Percentiles rank a stretch among this genome's conserved stretches.
These are phyloP conservation scores for Chaetomium sp. DNA, from an alignment of 2,329 filamentous ascomycete species.

Conservation along the genomic window DNA sequence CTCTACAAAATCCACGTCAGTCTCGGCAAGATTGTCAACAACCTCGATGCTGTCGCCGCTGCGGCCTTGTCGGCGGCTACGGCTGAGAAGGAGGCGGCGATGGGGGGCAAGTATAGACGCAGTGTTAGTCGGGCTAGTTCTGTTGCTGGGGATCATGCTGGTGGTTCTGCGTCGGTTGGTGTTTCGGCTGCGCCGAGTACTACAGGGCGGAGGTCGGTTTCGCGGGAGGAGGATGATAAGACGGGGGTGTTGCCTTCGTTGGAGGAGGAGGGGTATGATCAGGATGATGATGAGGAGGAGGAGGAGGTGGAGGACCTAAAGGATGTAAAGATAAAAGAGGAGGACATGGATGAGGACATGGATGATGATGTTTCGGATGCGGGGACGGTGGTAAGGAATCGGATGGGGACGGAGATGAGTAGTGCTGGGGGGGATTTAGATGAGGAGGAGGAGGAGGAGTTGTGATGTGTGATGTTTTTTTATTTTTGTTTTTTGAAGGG, in stretches of 20 bases:
- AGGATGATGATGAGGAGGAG: conserved; percentile 34
- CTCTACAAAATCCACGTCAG: conserved; percentile 63
- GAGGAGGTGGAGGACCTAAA: conserved; percentile 34
- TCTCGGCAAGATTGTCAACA: conserved; percentile 61
- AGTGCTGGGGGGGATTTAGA: conserved; percentile 36
- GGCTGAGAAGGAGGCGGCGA: not conserved
- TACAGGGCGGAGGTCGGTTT: no score
- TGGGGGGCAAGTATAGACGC: conserved; percentile 23
- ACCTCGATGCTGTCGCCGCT: conserved; percentile 39
- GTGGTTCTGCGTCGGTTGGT: no score
- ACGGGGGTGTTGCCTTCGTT: conserved; percentile 18
- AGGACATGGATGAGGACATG: conserved; percentile 3
- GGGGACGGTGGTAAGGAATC: conserved; percentile 15
- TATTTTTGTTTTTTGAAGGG: not conserved
- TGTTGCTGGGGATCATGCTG: conserved; percentile 25
- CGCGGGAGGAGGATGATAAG: no score
- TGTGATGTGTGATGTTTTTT: conserved; percentile 15
- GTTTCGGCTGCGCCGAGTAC: no score
- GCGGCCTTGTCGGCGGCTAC: not conserved
- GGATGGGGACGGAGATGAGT: conserved; percentile 29
- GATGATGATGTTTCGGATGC: conserved; percentile 14
- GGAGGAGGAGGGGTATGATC: conserved; percentile 29
- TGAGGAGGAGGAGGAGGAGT: conserved; percentile 35
- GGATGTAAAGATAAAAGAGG: conserved; percentile 43
- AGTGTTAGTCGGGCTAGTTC: conserved; percentile 41